A percentile compares a stretch with the other conserved stretches of the same genome.
phyloP scores from a whole-genome alignment of 2,329 filamentous ascomycete species.

The Dothideomycetes sp. region DNA sequence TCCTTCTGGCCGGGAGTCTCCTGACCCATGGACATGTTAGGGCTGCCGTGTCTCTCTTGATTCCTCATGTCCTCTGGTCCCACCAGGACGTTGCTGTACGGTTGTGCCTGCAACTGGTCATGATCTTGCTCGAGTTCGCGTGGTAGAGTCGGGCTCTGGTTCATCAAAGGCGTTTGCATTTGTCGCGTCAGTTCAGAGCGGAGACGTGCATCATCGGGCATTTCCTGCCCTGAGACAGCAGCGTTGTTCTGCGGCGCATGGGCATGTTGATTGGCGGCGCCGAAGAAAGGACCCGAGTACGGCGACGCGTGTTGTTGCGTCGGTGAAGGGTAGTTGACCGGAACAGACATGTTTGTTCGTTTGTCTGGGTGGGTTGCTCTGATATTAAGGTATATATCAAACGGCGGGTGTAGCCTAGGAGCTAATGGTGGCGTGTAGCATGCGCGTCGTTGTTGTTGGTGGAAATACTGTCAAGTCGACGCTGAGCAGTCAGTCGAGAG shows the following conservation, averaged over 20 bases:
- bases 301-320: slow-evolving; percentile 4
- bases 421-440: too few relatives aligned
- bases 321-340: slow-evolving; percentile 9
- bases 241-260: slow-evolving; percentile 1
- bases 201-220: slow-evolving; percentile 9
- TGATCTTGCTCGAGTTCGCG: not conserved
- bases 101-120: not conserved
- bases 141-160: too few relatives aligned
- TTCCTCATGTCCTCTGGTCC: not conserved
- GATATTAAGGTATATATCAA: too few relatives aligned
- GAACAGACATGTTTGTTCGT: too few relatives aligned
- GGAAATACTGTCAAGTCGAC: not conserved
- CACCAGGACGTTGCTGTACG: slow-evolving; percentile 1
- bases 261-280: not conserved
- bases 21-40: too few relatives aligned
- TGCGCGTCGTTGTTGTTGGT: not conserved
- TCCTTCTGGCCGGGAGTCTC: slow-evolving; percentile 4
- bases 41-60: slow-evolving; percentile 8
- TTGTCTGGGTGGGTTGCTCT: too few relatives aligned
- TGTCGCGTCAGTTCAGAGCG: slow-evolving; percentile 9
- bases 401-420: too few relatives aligned
- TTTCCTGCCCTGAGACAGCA: slow-evolving; percentile 1
- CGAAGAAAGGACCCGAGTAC: slow-evolving; percentile 8
- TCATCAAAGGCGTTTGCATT: slow-evolving; percentile 6
- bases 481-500: too few relatives aligned